A percentile compares a stretch with the other conserved stretches of the same genome.
phyloP scores from a whole-genome alignment of 2,329 filamentous ascomycete genomes.

The Botrytis medusae region DNA sequence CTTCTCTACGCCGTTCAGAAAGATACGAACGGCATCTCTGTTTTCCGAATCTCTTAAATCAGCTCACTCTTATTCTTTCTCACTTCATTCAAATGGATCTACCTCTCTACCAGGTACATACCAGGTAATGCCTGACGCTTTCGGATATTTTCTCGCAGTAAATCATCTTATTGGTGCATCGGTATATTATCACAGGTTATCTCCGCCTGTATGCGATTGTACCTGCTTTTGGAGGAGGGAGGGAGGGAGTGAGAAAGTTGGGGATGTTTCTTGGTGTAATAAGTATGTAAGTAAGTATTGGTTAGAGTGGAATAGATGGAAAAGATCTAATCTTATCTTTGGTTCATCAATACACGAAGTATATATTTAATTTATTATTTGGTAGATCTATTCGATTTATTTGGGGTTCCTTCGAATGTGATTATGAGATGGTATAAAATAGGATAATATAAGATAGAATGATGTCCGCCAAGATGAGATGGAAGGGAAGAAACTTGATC shows the following conservation, averaged over 20 bases:
- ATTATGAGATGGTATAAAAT: neutral
- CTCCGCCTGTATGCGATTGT: neutral
- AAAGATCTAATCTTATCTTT: neutral
- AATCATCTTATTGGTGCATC: neutral
- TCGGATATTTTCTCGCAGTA: neutral
- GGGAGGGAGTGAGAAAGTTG: neutral
- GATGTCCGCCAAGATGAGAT: neutral
- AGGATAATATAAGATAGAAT: neutral
- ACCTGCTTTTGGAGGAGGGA: neutral
- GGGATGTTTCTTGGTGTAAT: neutral
- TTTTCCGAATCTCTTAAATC: slow-evolving; percentile 6
- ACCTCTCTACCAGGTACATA: neutral
- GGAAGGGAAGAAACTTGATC: neutral
- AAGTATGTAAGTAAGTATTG: neutral
- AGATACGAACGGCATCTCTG: neutral
- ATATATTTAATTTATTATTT: neutral
- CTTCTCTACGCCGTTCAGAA: neutral
- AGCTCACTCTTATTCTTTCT: slow-evolving; percentile 17
- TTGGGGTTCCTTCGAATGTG: fast-evolving
- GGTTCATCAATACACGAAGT: too few relatives aligned
- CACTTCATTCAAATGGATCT: neutral
- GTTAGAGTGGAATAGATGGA: neutral
- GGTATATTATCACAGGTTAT: neutral
- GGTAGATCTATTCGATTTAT: neutral
- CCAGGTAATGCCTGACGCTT: neutral